Conservation (phyloP, 176 grass and related monocot species). For the Phoenix dactylifera region DNA sequence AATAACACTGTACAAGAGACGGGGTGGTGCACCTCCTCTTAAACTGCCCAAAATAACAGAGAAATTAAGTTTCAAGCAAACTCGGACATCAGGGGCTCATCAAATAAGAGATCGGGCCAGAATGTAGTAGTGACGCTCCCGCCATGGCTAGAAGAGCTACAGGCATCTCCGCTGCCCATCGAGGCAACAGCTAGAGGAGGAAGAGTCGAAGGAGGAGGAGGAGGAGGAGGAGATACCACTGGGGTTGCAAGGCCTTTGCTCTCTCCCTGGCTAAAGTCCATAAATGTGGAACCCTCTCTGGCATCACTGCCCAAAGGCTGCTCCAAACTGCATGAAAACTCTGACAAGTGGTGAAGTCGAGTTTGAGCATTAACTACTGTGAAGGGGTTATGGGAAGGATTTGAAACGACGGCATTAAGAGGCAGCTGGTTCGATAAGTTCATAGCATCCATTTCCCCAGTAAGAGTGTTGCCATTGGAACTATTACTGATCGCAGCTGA, state of each 20-base stretch:
- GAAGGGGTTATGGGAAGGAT: neutral
- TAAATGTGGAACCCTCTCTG: neutral
- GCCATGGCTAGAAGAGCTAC: slow-evolving; percentile 22
- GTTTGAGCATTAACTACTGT: neutral
- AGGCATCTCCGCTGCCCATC: slow-evolving; percentile 13
- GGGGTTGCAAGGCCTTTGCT: neutral
- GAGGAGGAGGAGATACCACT: slow-evolving; percentile 6
- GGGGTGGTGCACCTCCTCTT: no score
- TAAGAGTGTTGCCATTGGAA: neutral
- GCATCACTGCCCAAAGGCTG: neutral
- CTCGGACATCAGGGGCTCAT: slow-evolving; percentile 7
- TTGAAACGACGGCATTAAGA: neutral
- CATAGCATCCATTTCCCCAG: neutral
- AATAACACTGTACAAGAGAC: no score
- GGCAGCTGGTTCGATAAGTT: neutral
- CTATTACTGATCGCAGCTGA: neutral
- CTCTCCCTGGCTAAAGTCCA: neutral
- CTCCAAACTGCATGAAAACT: neutral
- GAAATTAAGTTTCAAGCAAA: neutral
- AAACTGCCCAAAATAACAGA: neutral
- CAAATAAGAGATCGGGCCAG: slow-evolving; percentile 20
- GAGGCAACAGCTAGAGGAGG: neutral
- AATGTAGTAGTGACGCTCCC: slow-evolving; percentile 12
- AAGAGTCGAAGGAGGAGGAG: neutral
- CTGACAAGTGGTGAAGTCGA: neutral